Conservation (phyloP, 176 grass and related monocot genomes). For the Aechmea fasciata region DNA sequence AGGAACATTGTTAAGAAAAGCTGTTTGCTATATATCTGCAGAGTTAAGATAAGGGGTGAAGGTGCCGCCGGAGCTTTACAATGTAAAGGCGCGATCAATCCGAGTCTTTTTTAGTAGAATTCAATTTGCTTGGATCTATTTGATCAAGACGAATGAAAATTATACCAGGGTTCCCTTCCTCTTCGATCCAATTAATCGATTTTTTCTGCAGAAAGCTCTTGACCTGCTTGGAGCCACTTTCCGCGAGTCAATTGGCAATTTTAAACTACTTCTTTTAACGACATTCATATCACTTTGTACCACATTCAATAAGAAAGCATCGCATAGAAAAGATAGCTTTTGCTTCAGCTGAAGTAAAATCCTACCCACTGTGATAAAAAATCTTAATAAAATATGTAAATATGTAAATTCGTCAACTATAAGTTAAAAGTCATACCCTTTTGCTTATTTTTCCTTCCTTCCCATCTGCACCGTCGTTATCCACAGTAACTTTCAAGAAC, state of each 20-base stretch:
- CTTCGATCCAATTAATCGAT: constrained; percentile 58
- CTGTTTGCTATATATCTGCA: background rate
- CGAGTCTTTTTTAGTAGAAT: constrained; percentile 20
- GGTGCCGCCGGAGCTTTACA: background rate
- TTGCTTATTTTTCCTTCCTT: constrained; percentile 70
- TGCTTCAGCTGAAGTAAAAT: too few relatives aligned
- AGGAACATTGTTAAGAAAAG: background rate
- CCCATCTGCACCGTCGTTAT: constrained; percentile 40
- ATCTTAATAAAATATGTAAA: background rate
- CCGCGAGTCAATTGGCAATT: background rate
- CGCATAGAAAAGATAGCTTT: background rate
- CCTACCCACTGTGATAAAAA: background rate
- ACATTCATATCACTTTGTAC: background rate
- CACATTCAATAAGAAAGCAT: background rate
- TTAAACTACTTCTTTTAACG: background rate
- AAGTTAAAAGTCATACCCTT: constrained; percentile 38
- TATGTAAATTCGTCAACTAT: background rate
- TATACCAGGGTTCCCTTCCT: constrained; percentile 34
- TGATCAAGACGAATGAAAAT: constrained; percentile 61
- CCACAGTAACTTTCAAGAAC: constrained; percentile 56
- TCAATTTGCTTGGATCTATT: constrained; percentile 29
- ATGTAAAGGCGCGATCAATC: background rate
- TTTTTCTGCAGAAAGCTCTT: constrained; percentile 62
- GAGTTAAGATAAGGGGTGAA: background rate
- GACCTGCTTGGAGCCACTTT: constrained; percentile 36